Base-by-base conservation (phyloP, 495 filamentous ascomycete species). In the Neurospora discreta region DNA sequence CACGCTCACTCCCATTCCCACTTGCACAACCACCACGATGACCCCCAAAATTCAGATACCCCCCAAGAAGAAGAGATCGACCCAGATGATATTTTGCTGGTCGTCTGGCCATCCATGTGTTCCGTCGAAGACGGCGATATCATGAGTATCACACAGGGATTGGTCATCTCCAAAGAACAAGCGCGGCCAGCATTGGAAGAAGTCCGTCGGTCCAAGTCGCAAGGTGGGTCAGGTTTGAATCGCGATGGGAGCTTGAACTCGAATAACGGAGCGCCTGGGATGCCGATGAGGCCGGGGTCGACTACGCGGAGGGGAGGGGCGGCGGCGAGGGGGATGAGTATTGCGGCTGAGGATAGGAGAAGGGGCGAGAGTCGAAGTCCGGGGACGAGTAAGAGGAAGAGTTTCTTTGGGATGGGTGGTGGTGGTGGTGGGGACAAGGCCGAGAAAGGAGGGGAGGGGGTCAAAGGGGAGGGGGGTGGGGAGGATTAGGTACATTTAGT, bases 71-170 rank as follows among this genome's bases (percentile, higher is more conserved):
- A 65, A 30, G 78, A 80, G 65, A 74, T 81, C 23, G 78, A 81
- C 39, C 79, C 79, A 1, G 78, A 81, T 20, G 77, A 81, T 71
- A 81, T 81, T 60, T 65, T 81, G 18, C 73, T 81, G 1, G 79
- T 81, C 2, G 79, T 81, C 38, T 81, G 79, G 79, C 79, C 79
- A 5, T 78, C 76, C 74, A 81, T 81, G 78, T 81, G 79, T 71
- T 76, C 76, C 26, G 79, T 81, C 68, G 79, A 81, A 74, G 73
- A 69, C 58, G 79, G 79, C 39, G 79, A 80, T 30, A 74, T 80
- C 36, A 76, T 78, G 72, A 77, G 75, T 70, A 81, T 81, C 71
- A 81, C 79, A 2, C 79, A 81, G 68, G 79, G 79, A 0, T 70
- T 81, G 36, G 79, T 81, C 16, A 81, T 81, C 46, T 79, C 78